Conservation (phyloP, 1,284 basidiomycete species). For the Leccinum fuscescens region DNA sequence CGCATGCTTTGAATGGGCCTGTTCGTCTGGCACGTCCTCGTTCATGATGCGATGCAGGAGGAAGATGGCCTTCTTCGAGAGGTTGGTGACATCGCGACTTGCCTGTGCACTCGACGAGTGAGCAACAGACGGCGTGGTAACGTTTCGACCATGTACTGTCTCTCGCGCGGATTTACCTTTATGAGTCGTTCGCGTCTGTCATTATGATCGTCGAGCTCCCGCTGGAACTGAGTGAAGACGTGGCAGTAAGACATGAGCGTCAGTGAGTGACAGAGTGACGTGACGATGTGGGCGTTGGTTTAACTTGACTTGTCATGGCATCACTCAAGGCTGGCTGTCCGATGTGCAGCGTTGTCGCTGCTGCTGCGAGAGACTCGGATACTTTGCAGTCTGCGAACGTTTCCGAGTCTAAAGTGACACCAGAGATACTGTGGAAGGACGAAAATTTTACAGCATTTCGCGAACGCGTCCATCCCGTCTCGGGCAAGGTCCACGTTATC, state of each 20-base stretch:
- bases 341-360: conserved; percentile 65
- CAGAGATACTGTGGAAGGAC: conserved; percentile 69
- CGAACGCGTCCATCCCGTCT: conserved; percentile 25
- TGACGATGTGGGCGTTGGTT: not conserved
- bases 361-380: conserved; percentile 32
- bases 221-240: conserved; percentile 60
- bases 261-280: conserved; percentile 21
- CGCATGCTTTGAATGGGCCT: conserved; percentile 38
- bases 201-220: conserved; percentile 71
- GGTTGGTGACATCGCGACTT: conserved; percentile 84
- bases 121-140: conserved; percentile 1
- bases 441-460: conserved; percentile 37
- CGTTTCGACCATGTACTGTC: not conserved
- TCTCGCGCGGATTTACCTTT: conserved; percentile 53
- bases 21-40: conserved; percentile 44
- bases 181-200: conserved; percentile 80
- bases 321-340: conserved; percentile 63
- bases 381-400: conserved; percentile 41
- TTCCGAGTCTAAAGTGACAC: conserved; percentile 37
- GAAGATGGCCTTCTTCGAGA: conserved; percentile 96
- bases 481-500: conserved; percentile 66
- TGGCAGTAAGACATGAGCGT: conserved; percentile 27
- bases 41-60: conserved; percentile 79
- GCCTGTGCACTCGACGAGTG: conserved; percentile 41
- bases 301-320: not conserved